Percentiles rank a stretch among this genome's conserved stretches.
phyloP scores from a whole-genome alignment of 495 filamentous ascomycete genomes.

The Aspergillus bridgeri region DNA sequence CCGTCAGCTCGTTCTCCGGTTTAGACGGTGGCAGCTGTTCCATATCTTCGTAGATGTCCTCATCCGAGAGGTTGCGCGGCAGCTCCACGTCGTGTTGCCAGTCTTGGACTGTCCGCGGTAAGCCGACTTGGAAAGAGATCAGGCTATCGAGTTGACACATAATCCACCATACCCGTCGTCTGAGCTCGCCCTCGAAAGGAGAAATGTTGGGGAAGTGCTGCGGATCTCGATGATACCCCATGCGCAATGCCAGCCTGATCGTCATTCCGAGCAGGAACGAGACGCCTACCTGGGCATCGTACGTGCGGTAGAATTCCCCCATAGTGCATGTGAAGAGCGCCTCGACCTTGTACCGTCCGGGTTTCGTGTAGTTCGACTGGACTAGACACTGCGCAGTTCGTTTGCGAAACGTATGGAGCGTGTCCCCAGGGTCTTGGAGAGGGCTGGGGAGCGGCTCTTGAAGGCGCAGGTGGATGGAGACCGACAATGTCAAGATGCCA shows the following conservation, averaged over 20 bases:
- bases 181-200: conserved; percentile 42
- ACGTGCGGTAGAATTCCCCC: conserved; percentile 33
- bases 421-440: not conserved
- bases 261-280: conserved; percentile 37
- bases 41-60: conserved; percentile 40
- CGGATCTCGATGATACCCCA: conserved; percentile 46
- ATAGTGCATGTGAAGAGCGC: conserved; percentile 38
- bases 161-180: conserved; percentile 39
- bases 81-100: conserved; percentile 42
- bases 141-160: conserved; percentile 41
- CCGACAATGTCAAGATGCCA: conserved; percentile 29
- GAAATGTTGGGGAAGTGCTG: conserved; percentile 36
- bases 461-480: conserved; percentile 27
- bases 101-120: conserved; percentile 42
- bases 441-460: conserved; percentile 25
- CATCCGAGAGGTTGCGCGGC: conserved; percentile 42
- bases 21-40: conserved; percentile 33
- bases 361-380: conserved; percentile 32
- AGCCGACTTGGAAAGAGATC: conserved; percentile 44
- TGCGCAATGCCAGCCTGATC: conserved; percentile 41
- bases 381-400: conserved; percentile 31
- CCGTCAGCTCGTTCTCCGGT: conserved; percentile 35
- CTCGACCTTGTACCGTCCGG: conserved; percentile 34
- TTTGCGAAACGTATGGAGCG: conserved; percentile 18
- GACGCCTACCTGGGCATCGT: conserved; percentile 35